Evolutionary conservation across 495 filamentous ascomycete genomes (phyloP), one percentile per base, ranked within the genome.

Genomic region (Alectoria sarmentosa): DNA sequence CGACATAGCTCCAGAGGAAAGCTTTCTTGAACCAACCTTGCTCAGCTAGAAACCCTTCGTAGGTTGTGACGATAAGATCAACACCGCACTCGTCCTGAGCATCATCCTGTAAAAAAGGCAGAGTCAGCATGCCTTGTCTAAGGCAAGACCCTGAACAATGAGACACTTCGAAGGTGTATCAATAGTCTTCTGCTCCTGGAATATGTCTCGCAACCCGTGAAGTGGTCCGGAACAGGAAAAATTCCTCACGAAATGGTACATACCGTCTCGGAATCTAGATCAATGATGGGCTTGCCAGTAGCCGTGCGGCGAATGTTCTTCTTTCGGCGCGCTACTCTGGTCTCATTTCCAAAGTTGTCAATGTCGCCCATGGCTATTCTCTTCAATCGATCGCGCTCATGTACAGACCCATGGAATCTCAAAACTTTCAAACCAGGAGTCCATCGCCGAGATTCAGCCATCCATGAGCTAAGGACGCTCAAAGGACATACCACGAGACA

Each of bases 401-500:
- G 73, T 4, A 70, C 62, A 8, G 79, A 75, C 0, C 86, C 86
- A 63, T 88, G 83, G 59, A 84, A 86, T 10, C 81, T 74, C 10
- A 86, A 66, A 0, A 77, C 77, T n/a, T 77, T 82, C 19, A 89
- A 71, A 14, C 72, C 76, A 0, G 85, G 84, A 0, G 81, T 79
- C 84, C 85, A 88, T 63, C 78, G 82, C 39, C 74, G 71, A 8
- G 80, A 77, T 71, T 88, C 86, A 10, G 72, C 69, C 42, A 82
- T 74, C 84, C 84, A 87, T 21, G 78, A 82, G 23, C 76, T 78
- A 15, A 86, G 71, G 9, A 86, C 83, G 61, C 79, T 84, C 37
- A 86, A 69, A 0, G 84, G 84, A 67, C 84, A 86, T 14, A 86
- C 76, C 1, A 86, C 84, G 19, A 88, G 75, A 66, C 83, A 83